Evolutionary conservation across 2,329 filamentous ascomycete species (phyloP).

Genomic region (Chrysoporthe puriensis): DNA sequence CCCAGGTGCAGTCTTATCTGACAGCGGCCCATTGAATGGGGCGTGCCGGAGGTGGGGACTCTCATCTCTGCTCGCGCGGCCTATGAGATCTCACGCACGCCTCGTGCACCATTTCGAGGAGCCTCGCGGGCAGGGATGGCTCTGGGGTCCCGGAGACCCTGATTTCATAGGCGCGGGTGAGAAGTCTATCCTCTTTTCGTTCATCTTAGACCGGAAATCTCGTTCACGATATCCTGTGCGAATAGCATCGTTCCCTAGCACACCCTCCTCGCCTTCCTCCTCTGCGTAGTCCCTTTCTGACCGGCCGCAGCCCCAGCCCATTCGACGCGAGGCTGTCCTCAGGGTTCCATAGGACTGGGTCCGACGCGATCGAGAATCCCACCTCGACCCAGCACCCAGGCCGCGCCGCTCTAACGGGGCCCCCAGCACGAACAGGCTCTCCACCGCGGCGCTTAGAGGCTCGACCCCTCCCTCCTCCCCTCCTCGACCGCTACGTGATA

Average conservation of each 20-base stretch:
- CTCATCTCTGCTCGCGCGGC: conserved; percentile 18
- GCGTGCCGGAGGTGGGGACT: conserved; percentile 23
- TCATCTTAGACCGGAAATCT: conserved; percentile 7
- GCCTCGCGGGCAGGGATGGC: conserved; percentile 13
- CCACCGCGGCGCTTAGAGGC: conserved; percentile 22
- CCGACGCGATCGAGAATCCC: background rate
- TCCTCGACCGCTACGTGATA: conserved; percentile 23
- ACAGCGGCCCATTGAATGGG: conserved; percentile 11
- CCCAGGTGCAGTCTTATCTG: background rate
- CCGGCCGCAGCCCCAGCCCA: background rate
- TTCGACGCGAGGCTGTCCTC: background rate
- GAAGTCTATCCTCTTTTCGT: conserved; percentile 15
- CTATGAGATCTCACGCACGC: conserved; percentile 25
- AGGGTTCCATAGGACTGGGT: background rate
- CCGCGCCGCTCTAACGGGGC: background rate
- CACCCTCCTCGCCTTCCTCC: background rate
- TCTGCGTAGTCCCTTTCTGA: background rate
- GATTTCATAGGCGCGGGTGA: conserved; percentile 18
- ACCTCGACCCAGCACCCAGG: background rate
- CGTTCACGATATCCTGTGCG: background rate
- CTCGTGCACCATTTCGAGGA: conserved; percentile 7
- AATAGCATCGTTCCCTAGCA: conserved; percentile 6
- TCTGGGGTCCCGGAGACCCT: conserved; percentile 6
- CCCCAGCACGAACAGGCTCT: conserved; percentile 12
- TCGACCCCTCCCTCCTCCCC: conserved; percentile 4